Evolutionary conservation across 257 asterid species (phyloP).

Genomic region (Fraxinus anomala): DNA sequence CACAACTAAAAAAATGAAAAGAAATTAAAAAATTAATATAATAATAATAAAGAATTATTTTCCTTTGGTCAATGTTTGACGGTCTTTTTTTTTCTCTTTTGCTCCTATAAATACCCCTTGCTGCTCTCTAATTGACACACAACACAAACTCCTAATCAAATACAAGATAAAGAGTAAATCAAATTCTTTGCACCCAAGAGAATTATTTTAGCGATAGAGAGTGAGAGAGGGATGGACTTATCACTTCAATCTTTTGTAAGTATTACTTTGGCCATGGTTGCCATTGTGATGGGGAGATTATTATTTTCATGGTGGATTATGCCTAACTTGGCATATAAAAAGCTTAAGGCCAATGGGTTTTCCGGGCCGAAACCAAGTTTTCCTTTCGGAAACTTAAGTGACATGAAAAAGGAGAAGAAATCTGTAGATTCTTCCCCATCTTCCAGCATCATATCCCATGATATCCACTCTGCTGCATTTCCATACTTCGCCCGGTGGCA

Average conservation of each 20-base stretch:
- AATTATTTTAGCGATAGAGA: neutral
- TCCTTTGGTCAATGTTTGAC: neutral
- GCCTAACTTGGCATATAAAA: slow-evolving; percentile 48
- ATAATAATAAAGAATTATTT: neutral
- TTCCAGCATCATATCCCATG: slow-evolving; percentile 37
- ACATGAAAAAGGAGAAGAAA: slow-evolving; percentile 41
- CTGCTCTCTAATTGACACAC: neutral
- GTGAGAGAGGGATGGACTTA: slow-evolving; percentile 25
- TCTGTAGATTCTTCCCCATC: slow-evolving; percentile 11
- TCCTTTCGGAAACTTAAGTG: slow-evolving; percentile 73
- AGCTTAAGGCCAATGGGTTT: slow-evolving; percentile 73
- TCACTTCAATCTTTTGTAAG: slow-evolving; percentile 21
- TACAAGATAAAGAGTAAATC: neutral
- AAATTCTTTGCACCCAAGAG: neutral
- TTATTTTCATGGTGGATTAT: slow-evolving; percentile 54
- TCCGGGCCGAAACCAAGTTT: slow-evolving; percentile 76
- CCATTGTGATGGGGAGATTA: slow-evolving; percentile 34
- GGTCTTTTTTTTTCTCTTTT: neutral
- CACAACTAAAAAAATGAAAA: neutral
- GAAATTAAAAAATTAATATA: no score
- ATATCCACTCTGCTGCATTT: slow-evolving; percentile 67
- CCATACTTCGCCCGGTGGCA: slow-evolving; percentile 80
- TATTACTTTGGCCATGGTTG: slow-evolving; percentile 24
- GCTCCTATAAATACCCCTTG: neutral
- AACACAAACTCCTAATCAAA: neutral